These are phyloP conservation scores for Cryptococcus sp. DNA, from an alignment of 1,284 basidiomycete genomes.

Conservation along the genomic window DNA sequence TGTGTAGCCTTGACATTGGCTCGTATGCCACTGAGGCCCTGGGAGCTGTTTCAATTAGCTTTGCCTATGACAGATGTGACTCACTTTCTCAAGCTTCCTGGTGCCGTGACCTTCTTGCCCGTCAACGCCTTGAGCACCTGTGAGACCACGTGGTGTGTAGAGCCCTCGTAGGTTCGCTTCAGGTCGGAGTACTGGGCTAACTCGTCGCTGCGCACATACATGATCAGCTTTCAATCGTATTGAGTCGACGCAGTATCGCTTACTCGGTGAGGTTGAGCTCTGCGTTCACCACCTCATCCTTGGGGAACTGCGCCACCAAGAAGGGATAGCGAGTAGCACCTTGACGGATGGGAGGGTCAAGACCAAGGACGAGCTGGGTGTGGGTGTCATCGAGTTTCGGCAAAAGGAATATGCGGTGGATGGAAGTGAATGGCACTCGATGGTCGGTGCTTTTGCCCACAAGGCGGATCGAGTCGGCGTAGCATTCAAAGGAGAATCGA, in stretches of 20 bases:
- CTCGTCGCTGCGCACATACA: conserved; percentile 39
- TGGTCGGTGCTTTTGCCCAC: conserved; percentile 99
- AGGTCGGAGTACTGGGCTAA: conserved; percentile 54
- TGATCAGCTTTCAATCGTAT: not conserved
- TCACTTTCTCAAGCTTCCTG: conserved; percentile 80
- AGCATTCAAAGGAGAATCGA: conserved; percentile 97
- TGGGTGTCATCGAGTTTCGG: conserved; percentile 94
- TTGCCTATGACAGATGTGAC: conserved; percentile 4
- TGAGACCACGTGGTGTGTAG: conserved; percentile 93
- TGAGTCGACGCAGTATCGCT: conserved; percentile 39
- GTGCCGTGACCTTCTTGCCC: conserved; percentile 81
- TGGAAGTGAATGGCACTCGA: conserved; percentile 89
- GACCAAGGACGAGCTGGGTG: conserved; percentile 86
- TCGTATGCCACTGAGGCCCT: conserved; percentile 64
- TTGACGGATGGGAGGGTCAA: conserved; percentile 92
- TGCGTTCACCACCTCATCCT: conserved; percentile 95
- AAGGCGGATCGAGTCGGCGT: conserved; percentile 85
- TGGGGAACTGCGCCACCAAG: conserved; percentile 93
- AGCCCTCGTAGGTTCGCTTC: conserved; percentile 64
- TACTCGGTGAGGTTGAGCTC: conserved; percentile 92
- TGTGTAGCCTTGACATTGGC: conserved; percentile 97
- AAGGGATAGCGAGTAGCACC: conserved; percentile 98
- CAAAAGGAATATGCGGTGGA: conserved; percentile 85
- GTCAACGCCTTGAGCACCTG: conserved; percentile 89
- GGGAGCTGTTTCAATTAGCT: conserved; percentile 38